These are phyloP conservation scores for Beauveria bassiana DNA, from an alignment of 2,329 filamentous ascomycete genomes.

Conservation along the genomic window DNA sequence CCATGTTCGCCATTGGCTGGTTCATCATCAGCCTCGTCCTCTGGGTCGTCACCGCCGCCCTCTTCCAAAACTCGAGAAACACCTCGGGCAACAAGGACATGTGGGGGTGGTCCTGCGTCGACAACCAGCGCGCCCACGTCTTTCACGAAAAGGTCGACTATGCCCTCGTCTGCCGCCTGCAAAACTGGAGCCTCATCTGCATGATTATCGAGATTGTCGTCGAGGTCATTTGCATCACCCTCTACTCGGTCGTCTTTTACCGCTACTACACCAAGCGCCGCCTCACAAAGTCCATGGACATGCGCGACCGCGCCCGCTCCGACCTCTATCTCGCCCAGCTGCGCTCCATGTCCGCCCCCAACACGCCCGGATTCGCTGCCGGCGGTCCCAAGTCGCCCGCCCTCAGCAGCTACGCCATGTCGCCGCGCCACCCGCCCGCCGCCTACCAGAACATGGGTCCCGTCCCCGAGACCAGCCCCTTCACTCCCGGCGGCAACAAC, in stretches of 20 bases:
- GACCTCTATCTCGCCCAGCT: conserved; percentile 90
- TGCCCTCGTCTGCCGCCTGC: conserved; percentile 78
- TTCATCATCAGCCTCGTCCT: conserved; percentile 90
- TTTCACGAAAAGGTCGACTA: conserved; percentile 81
- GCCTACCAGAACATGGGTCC: conserved; percentile 44
- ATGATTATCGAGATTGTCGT: conserved; percentile 95
- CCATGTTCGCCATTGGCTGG: conserved; percentile 84
- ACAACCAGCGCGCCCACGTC: conserved; percentile 72
- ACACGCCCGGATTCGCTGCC: conserved; percentile 70
- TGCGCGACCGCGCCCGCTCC: conserved; percentile 85
- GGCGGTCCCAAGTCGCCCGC: conserved; percentile 33
- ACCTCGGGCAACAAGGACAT: conserved; percentile 72
- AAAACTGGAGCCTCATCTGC: conserved; percentile 94
- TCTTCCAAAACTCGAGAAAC: conserved; percentile 72
- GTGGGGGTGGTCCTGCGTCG: conserved; percentile 96
- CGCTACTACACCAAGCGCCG: conserved; percentile 94
- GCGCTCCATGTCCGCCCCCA: conserved; percentile 80
- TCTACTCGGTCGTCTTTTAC: conserved; percentile 95
- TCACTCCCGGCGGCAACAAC: conserved; percentile 48
- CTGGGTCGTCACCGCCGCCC: conserved; percentile 79
- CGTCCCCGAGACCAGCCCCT: conserved; percentile 34
- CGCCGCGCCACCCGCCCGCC: conserved; percentile 53
- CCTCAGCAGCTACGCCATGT: conserved; percentile 42
- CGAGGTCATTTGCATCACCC: conserved; percentile 80
- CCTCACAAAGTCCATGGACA: conserved; percentile 93